Conservation (phyloP, 495 filamentous ascomycete genomes). For the Hyaloscypha variabilis region DNA sequence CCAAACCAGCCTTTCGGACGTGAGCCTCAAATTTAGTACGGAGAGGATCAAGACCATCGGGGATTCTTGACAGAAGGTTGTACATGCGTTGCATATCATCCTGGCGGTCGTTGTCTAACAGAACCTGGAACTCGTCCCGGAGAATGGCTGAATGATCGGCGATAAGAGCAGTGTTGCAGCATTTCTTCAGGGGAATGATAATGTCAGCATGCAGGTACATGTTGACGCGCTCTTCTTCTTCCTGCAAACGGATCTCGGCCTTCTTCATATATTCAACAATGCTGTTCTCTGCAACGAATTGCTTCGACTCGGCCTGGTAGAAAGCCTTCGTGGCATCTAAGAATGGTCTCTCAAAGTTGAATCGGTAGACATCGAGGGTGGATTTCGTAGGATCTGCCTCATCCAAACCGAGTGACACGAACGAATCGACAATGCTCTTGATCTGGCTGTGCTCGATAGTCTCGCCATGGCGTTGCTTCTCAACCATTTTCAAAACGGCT, state of each 20-base stretch:
- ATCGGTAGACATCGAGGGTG: conserved; percentile 91
- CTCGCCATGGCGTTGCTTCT: conserved; percentile 97
- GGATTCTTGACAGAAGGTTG: conserved; percentile 84
- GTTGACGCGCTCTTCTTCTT: conserved; percentile 93
- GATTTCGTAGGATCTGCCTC: conserved; percentile 91
- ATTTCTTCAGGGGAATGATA: conserved; percentile 76
- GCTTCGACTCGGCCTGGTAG: conserved; percentile 89
- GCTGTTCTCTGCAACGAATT: conserved; percentile 94
- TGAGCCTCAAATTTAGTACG: conserved; percentile 89
- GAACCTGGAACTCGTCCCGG: conserved; percentile 92
- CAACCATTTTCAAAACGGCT: conserved; percentile 90
- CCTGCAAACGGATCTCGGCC: conserved; percentile 85
- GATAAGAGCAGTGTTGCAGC: conserved; percentile 87
- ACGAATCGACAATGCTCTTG: conserved; percentile 95
- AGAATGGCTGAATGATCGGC: conserved; percentile 80
- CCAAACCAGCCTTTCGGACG: conserved; percentile 83
- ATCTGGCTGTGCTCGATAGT: conserved; percentile 97
- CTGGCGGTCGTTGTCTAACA: conserved; percentile 93
- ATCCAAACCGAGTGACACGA: conserved; percentile 93
- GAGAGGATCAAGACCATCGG: conserved; percentile 89
- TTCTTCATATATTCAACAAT: conserved; percentile 99
- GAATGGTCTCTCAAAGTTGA: conserved; percentile 91
- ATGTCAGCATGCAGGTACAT: conserved; percentile 94
- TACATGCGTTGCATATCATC: conserved; percentile 98
- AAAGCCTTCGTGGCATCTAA: conserved; percentile 81